These are phyloP conservation scores for Lasiodiplodia gonubiensis DNA, from an alignment of 2,329 filamentous ascomycete species.

Conservation along the genomic window DNA sequence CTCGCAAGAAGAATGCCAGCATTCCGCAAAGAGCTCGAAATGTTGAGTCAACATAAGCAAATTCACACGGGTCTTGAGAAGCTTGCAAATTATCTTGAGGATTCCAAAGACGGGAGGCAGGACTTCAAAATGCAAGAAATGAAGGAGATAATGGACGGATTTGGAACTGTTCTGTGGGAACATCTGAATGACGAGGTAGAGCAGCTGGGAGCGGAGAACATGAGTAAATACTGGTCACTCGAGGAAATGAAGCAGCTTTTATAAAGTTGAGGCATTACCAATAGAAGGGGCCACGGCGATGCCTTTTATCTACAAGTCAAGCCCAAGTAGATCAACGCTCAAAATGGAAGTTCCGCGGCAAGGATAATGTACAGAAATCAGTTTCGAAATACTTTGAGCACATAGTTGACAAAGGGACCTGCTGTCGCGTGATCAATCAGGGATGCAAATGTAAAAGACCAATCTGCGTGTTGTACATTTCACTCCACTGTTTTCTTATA, in stretches of 20 bases:
- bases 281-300: no score
- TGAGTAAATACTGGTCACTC: slow-evolving; percentile 80
- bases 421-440: no score
- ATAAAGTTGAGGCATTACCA: no score
- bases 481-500: no score
- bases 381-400: no score
- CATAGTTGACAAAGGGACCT: no score
- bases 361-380: no score
- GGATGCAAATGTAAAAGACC: no score
- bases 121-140: slow-evolving; percentile 62
- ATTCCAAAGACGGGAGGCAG: slow-evolving; percentile 66
- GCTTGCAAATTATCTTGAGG: slow-evolving; percentile 69
- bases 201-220: slow-evolving; percentile 81
- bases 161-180: slow-evolving; percentile 78
- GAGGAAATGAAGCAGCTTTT: slow-evolving; percentile 69
- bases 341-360: no score
- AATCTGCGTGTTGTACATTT: no score
- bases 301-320: no score
- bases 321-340: no score
- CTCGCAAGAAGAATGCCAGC: slow-evolving; percentile 80
- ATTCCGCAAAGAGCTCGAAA: slow-evolving; percentile 68
- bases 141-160: slow-evolving; percentile 74
- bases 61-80: slow-evolving; percentile 78
- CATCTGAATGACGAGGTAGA: slow-evolving; percentile 86
- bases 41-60: slow-evolving; percentile 74